A percentile compares a stretch with the other conserved stretches of the same genome.
These are phyloP conservation scores for Fusarium abutilonis DNA, from an alignment of 2,329 filamentous ascomycete species.

Conservation along the genomic window DNA sequence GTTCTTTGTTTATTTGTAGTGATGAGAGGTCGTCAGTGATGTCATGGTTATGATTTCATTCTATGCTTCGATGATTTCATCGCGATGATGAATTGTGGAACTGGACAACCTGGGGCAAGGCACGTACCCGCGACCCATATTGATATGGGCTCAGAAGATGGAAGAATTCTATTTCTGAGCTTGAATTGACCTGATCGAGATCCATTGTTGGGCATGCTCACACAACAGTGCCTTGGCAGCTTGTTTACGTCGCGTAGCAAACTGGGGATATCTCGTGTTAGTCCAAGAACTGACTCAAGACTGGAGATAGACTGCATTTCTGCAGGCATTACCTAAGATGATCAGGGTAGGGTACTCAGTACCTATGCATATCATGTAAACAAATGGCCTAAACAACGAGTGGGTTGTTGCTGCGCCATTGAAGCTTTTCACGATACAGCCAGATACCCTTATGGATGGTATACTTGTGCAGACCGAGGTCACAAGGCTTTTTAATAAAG, in stretches of 20 bases:
- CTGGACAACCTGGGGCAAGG: conserved; percentile 1
- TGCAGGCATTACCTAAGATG: background rate
- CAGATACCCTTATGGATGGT: no score
- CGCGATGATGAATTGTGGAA: conserved; percentile 34
- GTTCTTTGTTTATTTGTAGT: conserved; percentile 25
- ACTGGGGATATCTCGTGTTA: background rate
- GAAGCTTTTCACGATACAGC: no score
- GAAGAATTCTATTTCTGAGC: background rate
- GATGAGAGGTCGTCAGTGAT: conserved; percentile 22
- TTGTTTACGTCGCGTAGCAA: background rate
- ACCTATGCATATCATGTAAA: no score
- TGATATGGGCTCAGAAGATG: background rate
- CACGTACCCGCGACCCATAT: conserved; percentile 5
- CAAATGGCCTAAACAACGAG: no score
- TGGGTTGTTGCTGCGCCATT: no score
- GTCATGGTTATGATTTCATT: conserved; percentile 44
- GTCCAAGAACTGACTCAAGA: conserved; percentile 4
- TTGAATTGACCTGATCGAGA: conserved; percentile 19
- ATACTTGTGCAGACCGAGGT: no score
- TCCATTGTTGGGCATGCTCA: conserved; percentile 1
- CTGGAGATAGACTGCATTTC: background rate
- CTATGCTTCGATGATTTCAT: conserved; percentile 42
- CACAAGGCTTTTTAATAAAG: no score
- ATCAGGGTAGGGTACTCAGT: no score
- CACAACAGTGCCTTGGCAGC: conserved; percentile 11